phyloP scores from a whole-genome alignment of 805 yeast genomes.

The Candida silvicultrix region DNA sequence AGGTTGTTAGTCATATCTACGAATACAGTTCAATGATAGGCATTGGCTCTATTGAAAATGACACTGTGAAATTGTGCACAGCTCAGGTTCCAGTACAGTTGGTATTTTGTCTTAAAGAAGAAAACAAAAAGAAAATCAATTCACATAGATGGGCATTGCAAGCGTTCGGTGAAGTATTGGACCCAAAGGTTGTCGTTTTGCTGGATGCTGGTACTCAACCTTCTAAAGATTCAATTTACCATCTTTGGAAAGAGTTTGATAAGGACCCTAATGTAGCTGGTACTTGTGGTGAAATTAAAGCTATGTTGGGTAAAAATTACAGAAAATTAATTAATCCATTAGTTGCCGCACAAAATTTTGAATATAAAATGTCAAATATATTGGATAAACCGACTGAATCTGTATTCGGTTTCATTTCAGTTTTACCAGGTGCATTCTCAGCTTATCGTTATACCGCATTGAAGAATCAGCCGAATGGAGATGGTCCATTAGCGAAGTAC shows the following conservation, averaged over 20 bases:
- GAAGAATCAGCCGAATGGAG: conserved; percentile 58
- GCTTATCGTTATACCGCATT: conserved; percentile 87
- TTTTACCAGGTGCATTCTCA: conserved; percentile 94
- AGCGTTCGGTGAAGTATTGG: conserved; percentile 76
- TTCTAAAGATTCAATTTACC: conserved; percentile 73
- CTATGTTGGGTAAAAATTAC: conserved; percentile 63
- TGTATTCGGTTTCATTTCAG: conserved; percentile 89
- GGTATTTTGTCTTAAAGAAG: conserved; percentile 84
- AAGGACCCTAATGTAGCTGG: conserved; percentile 82
- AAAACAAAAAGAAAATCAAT: conserved; percentile 83
- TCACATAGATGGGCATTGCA: conserved; percentile 97
- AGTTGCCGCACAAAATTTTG: conserved; percentile 95
- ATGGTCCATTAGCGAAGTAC: conserved; percentile 82
- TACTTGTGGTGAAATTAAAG: conserved; percentile 95
- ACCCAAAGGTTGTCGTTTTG: conserved; percentile 78
- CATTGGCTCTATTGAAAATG: conserved; percentile 57
- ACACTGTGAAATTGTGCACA: conserved; percentile 60
- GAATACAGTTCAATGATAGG: conserved; percentile 94
- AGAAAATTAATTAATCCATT: conserved; percentile 67
- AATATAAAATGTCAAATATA: conserved; percentile 91
- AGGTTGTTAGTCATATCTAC: conserved; percentile 82
- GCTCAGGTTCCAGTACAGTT: conserved; percentile 80
- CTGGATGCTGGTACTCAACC: conserved; percentile 96
- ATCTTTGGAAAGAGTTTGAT: conserved; percentile 83
- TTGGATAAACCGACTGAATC: conserved; percentile 95